A percentile compares a stretch with the other conserved stretches of the same genome.
These are phyloP conservation scores for Colletotrichum tropicicola DNA, from an alignment of 2,329 filamentous ascomycete species.

Conservation along the genomic window DNA sequence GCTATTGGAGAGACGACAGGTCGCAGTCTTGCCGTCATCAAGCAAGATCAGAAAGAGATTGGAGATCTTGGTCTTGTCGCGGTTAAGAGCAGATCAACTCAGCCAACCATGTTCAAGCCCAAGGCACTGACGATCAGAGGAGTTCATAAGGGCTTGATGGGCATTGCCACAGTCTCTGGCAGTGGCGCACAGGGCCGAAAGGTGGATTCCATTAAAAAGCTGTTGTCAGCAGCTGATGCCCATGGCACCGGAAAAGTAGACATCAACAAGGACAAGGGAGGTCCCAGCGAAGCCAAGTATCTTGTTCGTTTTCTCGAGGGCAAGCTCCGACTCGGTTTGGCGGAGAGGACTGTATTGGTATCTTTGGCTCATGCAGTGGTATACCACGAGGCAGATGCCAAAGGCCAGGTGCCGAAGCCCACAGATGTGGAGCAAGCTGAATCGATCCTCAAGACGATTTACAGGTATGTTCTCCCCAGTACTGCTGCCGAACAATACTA, in stretches of 20 bases:
- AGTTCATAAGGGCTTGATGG: constrained; percentile 88
- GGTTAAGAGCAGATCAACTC: constrained; percentile 92
- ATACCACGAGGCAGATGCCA: constrained; percentile 78
- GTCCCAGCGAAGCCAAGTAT: constrained; percentile 93
- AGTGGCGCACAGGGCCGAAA: constrained; percentile 91
- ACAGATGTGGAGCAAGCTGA: constrained; percentile 86
- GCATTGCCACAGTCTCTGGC: constrained; percentile 86
- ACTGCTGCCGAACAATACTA: constrained; percentile 36
- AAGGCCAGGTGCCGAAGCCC: constrained; percentile 76
- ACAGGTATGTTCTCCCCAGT: constrained; percentile 65
- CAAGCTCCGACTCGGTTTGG: constrained; percentile 89
- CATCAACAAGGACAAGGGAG: constrained; percentile 91
- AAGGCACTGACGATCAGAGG: constrained; percentile 87
- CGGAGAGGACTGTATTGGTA: constrained; percentile 91
- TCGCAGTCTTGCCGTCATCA: constrained; percentile 87
- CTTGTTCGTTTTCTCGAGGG: constrained; percentile 93
- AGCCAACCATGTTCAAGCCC: constrained; percentile 98
- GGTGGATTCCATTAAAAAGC: constrained; percentile 93
- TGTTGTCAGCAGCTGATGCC: constrained; percentile 89
- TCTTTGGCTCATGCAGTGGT: constrained; percentile 90
- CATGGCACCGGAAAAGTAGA: constrained; percentile 81
- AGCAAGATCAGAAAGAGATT: constrained; percentile 94
- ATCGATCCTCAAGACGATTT: constrained; percentile 86
- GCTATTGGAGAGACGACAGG: constrained; percentile 95
- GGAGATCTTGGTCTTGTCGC: constrained; percentile 94